A percentile compares a stretch with the other conserved stretches of the same genome.
phyloP scores from a whole-genome alignment of 371 early-diverging fungal genomes.

The Haplosporangium sp. region DNA sequence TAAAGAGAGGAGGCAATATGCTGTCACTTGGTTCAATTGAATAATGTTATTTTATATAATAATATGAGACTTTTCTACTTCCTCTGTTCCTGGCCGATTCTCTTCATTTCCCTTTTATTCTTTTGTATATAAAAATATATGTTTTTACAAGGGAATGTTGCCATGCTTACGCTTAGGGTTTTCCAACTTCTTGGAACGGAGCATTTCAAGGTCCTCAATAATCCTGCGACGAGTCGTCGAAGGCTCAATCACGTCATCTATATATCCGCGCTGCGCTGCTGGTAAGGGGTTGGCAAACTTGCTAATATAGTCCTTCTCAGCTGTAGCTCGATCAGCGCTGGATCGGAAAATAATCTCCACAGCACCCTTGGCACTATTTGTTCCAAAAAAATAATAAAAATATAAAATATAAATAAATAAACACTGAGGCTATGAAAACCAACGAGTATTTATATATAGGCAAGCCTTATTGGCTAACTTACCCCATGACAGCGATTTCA shows the following conservation, averaged over 20 bases:
- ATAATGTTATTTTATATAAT: no score
- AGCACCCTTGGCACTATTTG: constrained; percentile 78
- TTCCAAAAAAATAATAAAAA: neutral
- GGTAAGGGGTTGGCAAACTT: constrained; percentile 97
- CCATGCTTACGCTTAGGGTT: constrained; percentile 96
- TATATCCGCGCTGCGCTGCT: constrained; percentile 95
- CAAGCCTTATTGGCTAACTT: constrained; percentile 12
- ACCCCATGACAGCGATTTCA: constrained; percentile 98
- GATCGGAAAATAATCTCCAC: constrained; percentile 96
- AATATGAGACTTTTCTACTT: no score
- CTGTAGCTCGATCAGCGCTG: constrained; percentile 72
- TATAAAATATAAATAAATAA: neutral
- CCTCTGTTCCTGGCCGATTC: no score
- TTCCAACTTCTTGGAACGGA: constrained; percentile 77
- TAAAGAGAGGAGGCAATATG: neutral
- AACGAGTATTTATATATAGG: no score
- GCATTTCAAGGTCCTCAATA: constrained; percentile 89
- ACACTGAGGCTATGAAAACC: no score
- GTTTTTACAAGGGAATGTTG: constrained; percentile 83
- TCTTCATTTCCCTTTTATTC: neutral
- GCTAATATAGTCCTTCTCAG: constrained; percentile 88
- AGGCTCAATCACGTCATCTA: constrained; percentile 95
- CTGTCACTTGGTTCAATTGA: no score
- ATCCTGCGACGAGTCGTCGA: constrained; percentile 85
- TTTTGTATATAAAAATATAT: constrained; percentile 79